A percentile compares a stretch with the other conserved stretches of the same genome.
Conservation (phyloP, 2,329 filamentous ascomycete species). For the Penicillium decumbens region DNA sequence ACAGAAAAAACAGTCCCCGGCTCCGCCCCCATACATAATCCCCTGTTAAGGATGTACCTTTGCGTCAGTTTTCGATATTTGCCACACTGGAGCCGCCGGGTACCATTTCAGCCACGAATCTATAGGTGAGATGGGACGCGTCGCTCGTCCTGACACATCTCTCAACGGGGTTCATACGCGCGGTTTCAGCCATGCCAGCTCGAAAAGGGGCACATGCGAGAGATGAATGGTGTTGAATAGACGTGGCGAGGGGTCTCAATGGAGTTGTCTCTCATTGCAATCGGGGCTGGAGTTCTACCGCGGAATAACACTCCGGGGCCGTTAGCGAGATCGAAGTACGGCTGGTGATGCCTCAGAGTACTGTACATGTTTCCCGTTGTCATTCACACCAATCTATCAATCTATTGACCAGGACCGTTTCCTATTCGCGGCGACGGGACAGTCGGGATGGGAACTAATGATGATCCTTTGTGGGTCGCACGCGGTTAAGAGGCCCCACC, state of each 20-base stretch:
- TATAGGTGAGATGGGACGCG: background rate
- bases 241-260: background rate
- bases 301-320: constrained; percentile 14
- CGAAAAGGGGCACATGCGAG: background rate
- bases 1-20: constrained; percentile 10
- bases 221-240: background rate
- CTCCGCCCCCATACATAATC: constrained; percentile 18
- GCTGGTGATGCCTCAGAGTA: background rate
- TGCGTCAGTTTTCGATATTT: constrained; percentile 12
- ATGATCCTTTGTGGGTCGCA: constrained; percentile 14
- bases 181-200: constrained; percentile 17
- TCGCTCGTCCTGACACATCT: background rate
- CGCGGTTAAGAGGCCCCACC: constrained; percentile 11
- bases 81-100: constrained; percentile 16
- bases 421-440: constrained; percentile 9
- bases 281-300: constrained; percentile 22
- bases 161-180: constrained; percentile 5
- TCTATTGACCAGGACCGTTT: background rate
- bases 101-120: constrained; percentile 6
- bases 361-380: background rate
- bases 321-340: constrained; percentile 21
- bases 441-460: constrained; percentile 2
- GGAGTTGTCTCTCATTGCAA: constrained; percentile 12
- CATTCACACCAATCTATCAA: background rate
- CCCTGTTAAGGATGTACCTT: constrained; percentile 6